These are phyloP conservation scores for Monilinia vaccinii-corymbosi DNA, from an alignment of 2,329 filamentous ascomycete genomes.

Conservation along the genomic window DNA sequence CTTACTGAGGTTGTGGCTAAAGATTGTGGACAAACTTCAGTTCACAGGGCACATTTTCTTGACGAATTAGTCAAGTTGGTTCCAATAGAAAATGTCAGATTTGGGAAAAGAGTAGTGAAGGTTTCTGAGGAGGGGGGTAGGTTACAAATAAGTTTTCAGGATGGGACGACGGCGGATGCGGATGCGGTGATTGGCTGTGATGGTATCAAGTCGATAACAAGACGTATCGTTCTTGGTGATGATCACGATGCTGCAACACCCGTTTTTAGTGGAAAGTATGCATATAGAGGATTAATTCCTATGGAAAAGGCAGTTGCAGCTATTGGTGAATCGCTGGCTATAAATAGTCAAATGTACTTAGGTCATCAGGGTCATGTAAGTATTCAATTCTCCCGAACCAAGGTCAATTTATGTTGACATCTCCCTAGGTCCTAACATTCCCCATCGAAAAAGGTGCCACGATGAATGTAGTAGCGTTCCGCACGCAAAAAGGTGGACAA, in stretches of 20 bases:
- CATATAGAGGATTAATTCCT: conserved; percentile 50
- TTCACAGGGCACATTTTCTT: conserved; percentile 28
- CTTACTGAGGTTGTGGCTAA: conserved; percentile 17
- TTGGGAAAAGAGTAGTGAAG: conserved; percentile 31
- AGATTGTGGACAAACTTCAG: conserved; percentile 21
- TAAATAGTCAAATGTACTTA: conserved; percentile 44
- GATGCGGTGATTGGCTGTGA: conserved; percentile 13
- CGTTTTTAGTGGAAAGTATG: conserved; percentile 46
- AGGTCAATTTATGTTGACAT: not conserved
- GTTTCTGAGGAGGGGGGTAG: conserved; percentile 24
- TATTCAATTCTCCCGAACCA: conserved; percentile 47
- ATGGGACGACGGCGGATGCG: conserved; percentile 32
- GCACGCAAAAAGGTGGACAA: conserved; percentile 24
- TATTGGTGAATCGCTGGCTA: conserved; percentile 39
- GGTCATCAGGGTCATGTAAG: conserved; percentile 44
- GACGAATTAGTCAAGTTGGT: conserved; percentile 30
- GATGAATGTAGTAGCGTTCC: conserved; percentile 42
- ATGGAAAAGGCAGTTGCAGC: conserved; percentile 42
- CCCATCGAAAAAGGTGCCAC: conserved; percentile 41
- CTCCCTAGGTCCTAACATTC: conserved; percentile 4
- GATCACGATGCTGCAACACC: conserved; percentile 37
- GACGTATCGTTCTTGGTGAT: conserved; percentile 41
- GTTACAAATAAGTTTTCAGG: conserved; percentile 33
- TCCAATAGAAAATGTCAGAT: conserved; percentile 30
- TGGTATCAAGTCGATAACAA: conserved; percentile 39